Base-by-base conservation (phyloP, 106 monocot species). In the Acorus gramineus region DNA sequence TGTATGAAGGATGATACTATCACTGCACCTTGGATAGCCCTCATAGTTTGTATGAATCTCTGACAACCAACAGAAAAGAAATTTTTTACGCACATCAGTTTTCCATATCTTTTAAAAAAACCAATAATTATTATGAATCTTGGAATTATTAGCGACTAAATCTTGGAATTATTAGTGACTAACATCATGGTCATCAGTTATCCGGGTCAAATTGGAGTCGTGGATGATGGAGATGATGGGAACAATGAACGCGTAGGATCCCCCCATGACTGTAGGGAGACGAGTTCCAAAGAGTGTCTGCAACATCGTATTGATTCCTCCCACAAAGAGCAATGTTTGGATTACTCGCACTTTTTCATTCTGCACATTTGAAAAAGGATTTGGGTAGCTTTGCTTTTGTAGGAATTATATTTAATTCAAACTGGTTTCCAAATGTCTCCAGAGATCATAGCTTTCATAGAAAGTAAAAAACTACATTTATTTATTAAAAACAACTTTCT, bases 1-100 rank as follows among this genome's bases (percentile, higher is more conserved):
- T 96, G 90, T 73, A 91, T 85, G 78, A 90, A 85, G 50, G 96
- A 96, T 59, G 96, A 79, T 44, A 96, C 85, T 44, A 96, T 96
- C 11, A 91, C 51, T 50, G 96, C 82, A 60, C 90, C 95, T 78
- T 96, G 96, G 72, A 81, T 85, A 46, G 90, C 96, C 74, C 85
- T 92, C 77, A 98, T 98, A 62, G 88, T 89, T 47, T 80, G 80
- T 28, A 98, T 78, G 68, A 98, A 98, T 57, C 96, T 92, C 96
- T 98, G 81, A 28, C 1, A 28, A 28, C 28, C 28, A 28, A 28
- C 28, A 28, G 28, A 28, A 28, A 28, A 28, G 0, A 28, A 28
- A 28, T 28, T 28, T 28, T 28, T 28, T 28, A 28, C 28, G 28
- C 28, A 28, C 28, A 28, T 28, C 28, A 28, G 28, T 28, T 1